phyloP scores from a whole-genome alignment of 345 rosid species.

The Sapria himalayana region DNA sequence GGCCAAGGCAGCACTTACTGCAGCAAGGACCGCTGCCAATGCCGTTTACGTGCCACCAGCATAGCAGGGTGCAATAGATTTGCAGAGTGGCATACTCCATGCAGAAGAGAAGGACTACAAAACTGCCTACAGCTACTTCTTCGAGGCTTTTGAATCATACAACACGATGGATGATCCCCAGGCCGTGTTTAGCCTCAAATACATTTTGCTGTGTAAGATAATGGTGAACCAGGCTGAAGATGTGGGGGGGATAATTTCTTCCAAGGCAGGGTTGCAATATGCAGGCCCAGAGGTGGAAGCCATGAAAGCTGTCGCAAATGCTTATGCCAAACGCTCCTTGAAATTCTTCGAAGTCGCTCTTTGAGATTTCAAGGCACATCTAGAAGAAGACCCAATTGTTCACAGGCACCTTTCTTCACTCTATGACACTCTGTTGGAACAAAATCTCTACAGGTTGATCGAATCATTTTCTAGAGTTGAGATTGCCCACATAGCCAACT shows the following conservation, averaged over 20 bases:
- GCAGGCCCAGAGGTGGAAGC: slow-evolving; percentile 81
- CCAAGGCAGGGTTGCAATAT: slow-evolving; percentile 77
- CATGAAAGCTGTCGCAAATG: slow-evolving; percentile 97
- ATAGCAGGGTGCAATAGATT: slow-evolving; percentile 89
- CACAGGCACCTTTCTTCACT: slow-evolving; percentile 88
- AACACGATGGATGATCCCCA: slow-evolving; percentile 74
- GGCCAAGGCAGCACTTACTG: slow-evolving; percentile 93
- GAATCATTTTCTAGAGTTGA: slow-evolving; percentile 91
- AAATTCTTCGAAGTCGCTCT: slow-evolving; percentile 72
- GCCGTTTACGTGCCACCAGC: slow-evolving; percentile 91
- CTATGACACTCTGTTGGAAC: slow-evolving; percentile 75
- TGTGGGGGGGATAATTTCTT: slow-evolving; percentile 71
- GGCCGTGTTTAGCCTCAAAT: slow-evolving; percentile 80
- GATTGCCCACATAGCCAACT: slow-evolving; percentile 68
- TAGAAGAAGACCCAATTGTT: slow-evolving; percentile 89
- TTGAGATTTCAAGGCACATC: slow-evolving; percentile 55
- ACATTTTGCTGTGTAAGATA: slow-evolving; percentile 83
- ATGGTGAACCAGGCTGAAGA: slow-evolving; percentile 98
- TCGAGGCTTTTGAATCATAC: slow-evolving; percentile 88
- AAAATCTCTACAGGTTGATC: slow-evolving; percentile 72
- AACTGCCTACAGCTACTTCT: slow-evolving; percentile 89
- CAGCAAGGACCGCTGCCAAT: slow-evolving; percentile 92
- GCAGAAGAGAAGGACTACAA: slow-evolving; percentile 98
- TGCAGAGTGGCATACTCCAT: slow-evolving; percentile 94
- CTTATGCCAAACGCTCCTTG: slow-evolving; percentile 71